Conservation (phyloP, 352 stramenopile genomes). For the Globisporangium irregulare region DNA sequence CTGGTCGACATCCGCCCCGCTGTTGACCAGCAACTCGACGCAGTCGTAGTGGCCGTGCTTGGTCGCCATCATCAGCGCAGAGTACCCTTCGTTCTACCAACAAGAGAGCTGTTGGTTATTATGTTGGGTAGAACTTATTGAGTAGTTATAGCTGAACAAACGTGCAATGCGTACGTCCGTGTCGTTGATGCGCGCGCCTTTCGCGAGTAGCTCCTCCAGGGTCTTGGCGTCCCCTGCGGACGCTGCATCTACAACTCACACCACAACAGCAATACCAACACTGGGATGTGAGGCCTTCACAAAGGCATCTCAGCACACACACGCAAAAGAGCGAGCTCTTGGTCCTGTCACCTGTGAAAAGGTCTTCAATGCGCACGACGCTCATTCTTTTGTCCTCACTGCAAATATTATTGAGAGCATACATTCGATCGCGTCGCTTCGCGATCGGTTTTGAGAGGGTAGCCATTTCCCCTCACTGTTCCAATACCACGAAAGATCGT, state of each 20-base stretch:
- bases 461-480: neutral
- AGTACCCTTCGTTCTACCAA: constrained; percentile 55
- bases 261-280: neutral
- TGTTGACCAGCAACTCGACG: constrained; percentile 50
- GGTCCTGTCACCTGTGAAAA: constrained; percentile 46
- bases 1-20: constrained; percentile 56
- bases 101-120: neutral
- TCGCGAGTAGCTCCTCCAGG: constrained; percentile 34
- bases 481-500: neutral
- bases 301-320: neutral
- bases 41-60: constrained; percentile 54
- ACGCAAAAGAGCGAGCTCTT: neutral
- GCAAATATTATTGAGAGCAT: neutral
- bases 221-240: constrained; percentile 31
- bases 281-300: neutral
- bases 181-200: constrained; percentile 53
- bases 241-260: constrained; percentile 35
- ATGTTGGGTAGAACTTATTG: neutral
- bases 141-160: neutral
- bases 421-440: constrained; percentile 16
- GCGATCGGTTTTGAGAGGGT: constrained; percentile 17
- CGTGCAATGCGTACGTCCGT: constrained; percentile 30
- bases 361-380: constrained; percentile 55
- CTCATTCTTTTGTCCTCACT: constrained; percentile 26
- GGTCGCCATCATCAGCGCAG: constrained; percentile 47